Base-by-base conservation (phyloP, 768 basidiomycete species). In the Pleurotus sapidus region DNA sequence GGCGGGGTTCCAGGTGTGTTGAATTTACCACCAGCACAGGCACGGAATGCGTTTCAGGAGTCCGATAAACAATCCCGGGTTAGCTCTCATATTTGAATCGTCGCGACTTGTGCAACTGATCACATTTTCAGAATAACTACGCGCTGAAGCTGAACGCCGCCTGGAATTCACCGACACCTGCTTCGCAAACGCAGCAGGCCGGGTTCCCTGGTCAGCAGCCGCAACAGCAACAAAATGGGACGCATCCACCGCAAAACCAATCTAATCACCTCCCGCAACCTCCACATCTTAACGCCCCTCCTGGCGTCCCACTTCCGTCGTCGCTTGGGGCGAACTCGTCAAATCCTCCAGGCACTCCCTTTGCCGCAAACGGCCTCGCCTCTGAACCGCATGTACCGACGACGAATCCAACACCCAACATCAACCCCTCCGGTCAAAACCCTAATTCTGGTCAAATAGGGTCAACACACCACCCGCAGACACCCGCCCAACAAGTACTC, bases 401-500 rank as follows among this genome's bases (percentile, higher is more conserved):
- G 67, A 54, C 59, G 55, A 70, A 72, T 56, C 68, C 74, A 37
- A 75, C 67, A 56, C 61, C 69, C 56, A 76, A 73, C 51, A 45
- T 53, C 8, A 51, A 54, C 6, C 50, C 59, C 43, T 57, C 61
- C 15, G 55, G 59, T n/a, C 49, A 60, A 40, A 57, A 57, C 30
- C 65, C 71, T 46, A 61, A 68, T 14, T 57, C 74, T 61, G 48
- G 73, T 39, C 72, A 66, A 58, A 53, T 67, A 49, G 67, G 63
- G 34, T 66, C 76, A 57, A 67, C 70, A 64, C 83, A 78, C 60
- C 81, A 82, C 71, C 88, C 92, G 59, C 89, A 92, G 69, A 93
- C 92, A 45, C 94, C 95, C 1, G 93, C 93, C 46, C 92, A 97
- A 69, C 95, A 98, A 72, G 84, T 98, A 14, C 81, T 97, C 42